A percentile compares a stretch with the other conserved stretches of the same genome.
Conservation (phyloP, 345 rosid genomes). For the Syzygium grande region DNA sequence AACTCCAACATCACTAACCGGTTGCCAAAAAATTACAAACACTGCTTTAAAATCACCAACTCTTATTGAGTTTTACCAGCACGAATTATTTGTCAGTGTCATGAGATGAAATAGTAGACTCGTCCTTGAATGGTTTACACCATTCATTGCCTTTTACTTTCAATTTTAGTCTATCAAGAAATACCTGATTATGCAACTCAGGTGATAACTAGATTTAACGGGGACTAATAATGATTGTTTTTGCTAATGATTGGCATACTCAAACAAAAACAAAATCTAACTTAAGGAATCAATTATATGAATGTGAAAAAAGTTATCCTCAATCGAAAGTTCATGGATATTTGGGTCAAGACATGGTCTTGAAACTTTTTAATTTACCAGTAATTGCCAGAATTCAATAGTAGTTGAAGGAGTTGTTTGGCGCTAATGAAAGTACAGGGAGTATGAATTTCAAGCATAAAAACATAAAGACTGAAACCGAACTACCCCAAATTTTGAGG, state of each 20-base stretch:
- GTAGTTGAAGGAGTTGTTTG: neutral
- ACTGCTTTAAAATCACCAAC: rapidly evolving
- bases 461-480: neutral
- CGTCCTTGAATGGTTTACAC: neutral
- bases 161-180: neutral
- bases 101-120: neutral
- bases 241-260: neutral
- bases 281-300: neutral
- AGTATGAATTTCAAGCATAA: neutral
- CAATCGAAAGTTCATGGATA: neutral
- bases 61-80: neutral
- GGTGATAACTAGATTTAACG: neutral
- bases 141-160: neutral
- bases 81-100: neutral
- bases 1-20: neutral
- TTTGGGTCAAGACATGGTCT: neutral
- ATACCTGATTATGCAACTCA: neutral
- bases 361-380: neutral
- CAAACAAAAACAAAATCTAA: neutral
- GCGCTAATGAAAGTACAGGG: neutral
- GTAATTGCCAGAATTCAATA: neutral
- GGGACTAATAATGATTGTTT: neutral
- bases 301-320: neutral
- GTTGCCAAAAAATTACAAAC: too few species aligned
- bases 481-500: neutral